Evolutionary conservation across 2,329 filamentous ascomycete species (phyloP).

Genomic region (Apiospora arundinis): DNA sequence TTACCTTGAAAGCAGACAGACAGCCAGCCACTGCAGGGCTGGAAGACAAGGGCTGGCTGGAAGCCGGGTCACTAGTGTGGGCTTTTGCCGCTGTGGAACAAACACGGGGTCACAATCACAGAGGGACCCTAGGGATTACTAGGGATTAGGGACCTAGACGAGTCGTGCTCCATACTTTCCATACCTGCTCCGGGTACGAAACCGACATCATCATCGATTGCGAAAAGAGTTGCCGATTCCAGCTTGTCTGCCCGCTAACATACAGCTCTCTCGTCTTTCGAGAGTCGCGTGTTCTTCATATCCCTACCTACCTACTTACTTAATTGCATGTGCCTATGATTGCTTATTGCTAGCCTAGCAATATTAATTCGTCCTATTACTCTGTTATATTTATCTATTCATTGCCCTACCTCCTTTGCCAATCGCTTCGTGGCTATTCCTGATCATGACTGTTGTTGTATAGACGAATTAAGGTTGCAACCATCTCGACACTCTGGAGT

Average conservation of each 20-base stretch:
- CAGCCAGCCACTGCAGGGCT: neutral
- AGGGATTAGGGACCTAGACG: neutral
- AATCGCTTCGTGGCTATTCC: neutral
- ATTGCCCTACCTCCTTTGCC: neutral
- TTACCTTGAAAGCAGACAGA: too few species aligned
- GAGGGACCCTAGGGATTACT: too few species aligned
- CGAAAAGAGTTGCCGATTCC: conserved; percentile 14
- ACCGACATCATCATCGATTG: conserved; percentile 11
- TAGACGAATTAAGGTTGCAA: conserved; percentile 11
- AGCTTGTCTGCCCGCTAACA: neutral
- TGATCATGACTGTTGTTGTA: neutral
- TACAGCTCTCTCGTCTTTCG: neutral
- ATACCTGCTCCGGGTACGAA: neutral
- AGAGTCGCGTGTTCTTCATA: conserved; percentile 3
- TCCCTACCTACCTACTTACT: neutral
- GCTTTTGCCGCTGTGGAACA: conserved; percentile 14
- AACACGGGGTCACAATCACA: neutral
- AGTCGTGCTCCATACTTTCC: neutral
- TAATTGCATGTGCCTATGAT: neutral
- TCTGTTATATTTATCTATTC: neutral
- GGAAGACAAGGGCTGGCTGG: neutral
- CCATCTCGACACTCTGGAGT: neutral
- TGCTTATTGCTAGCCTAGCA: neutral
- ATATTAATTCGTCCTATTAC: neutral
- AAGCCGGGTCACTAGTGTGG: neutral